A percentile compares a stretch with the other conserved stretches of the same genome.
phyloP scores from a whole-genome alignment of 805 yeast species.

The Candida sakaeoensis region DNA sequence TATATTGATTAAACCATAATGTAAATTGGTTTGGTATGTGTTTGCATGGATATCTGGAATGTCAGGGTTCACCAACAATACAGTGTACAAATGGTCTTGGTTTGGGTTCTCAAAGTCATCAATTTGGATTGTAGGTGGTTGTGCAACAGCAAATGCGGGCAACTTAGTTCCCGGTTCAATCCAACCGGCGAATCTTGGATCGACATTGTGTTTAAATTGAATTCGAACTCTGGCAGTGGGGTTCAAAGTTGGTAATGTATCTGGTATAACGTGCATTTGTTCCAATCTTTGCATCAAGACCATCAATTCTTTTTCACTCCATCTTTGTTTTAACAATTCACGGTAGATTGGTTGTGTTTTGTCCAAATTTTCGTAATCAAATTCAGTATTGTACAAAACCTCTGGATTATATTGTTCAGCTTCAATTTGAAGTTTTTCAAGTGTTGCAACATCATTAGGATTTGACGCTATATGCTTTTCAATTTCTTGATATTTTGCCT shows the following conservation, averaged over 20 bases:
- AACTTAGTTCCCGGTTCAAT: conserved; percentile 74
- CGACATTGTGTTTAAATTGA: conserved; percentile 63
- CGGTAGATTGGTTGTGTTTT: conserved; percentile 78
- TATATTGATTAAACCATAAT: conserved; percentile 74
- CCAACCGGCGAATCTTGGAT: conserved; percentile 59
- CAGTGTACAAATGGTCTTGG: conserved; percentile 59
- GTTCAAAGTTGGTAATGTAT: conserved; percentile 83
- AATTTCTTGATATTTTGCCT: conserved; percentile 34
- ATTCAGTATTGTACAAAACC: conserved; percentile 65
- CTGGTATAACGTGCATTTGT: conserved; percentile 81
- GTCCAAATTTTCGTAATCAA: conserved; percentile 52
- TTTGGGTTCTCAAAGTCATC: conserved; percentile 59
- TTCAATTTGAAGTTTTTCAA: conserved; percentile 37
- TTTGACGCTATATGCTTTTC: conserved; percentile 11
- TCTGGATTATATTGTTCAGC: conserved; percentile 84
- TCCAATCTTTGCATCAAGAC: conserved; percentile 89
- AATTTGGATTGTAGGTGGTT: conserved; percentile 74
- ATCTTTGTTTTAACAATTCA: conserved; percentile 58
- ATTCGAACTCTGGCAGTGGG: conserved; percentile 76
- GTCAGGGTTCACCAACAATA: conserved; percentile 87
- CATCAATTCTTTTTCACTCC: conserved; percentile 73
- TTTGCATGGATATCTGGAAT: conserved; percentile 73
- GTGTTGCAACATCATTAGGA: conserved; percentile 11
- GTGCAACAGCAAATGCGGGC: conserved; percentile 67
- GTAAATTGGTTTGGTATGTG: conserved; percentile 65